These are phyloP conservation scores for Cubamyces lactineus DNA, from an alignment of 768 basidiomycete species.

Conservation along the genomic window DNA sequence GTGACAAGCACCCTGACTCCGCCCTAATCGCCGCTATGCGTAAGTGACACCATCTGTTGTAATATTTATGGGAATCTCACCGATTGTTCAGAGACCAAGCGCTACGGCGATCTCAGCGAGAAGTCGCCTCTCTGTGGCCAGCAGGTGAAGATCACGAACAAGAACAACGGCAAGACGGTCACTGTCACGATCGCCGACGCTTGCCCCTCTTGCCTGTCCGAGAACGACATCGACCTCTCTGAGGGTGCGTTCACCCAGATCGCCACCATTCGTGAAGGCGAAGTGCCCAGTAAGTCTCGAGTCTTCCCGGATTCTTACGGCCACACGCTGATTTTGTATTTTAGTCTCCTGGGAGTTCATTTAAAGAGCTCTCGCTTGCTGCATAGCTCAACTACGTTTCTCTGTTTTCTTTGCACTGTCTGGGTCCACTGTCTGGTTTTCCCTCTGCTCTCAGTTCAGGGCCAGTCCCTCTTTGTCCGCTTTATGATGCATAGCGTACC, in stretches of 20 bases:
- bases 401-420: not conserved
- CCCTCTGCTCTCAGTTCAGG: slow-evolving; percentile 14
- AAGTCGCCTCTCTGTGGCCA: slow-evolving; percentile 66
- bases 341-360: slow-evolving; percentile 37
- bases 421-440: slow-evolving; percentile 6
- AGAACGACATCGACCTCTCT: slow-evolving; percentile 78
- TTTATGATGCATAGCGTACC: slow-evolving; percentile 15
- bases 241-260: slow-evolving; percentile 64
- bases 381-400: not conserved
- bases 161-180: slow-evolving; percentile 57
- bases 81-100: slow-evolving; percentile 42
- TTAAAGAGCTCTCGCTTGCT: slow-evolving; percentile 11
- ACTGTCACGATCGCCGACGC: slow-evolving; percentile 60
- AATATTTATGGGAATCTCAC: not conserved
- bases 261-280: slow-evolving; percentile 51
- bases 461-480: slow-evolving; percentile 13
- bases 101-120: slow-evolving; percentile 52
- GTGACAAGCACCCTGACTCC: slow-evolving; percentile 56
- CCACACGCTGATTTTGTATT: not conserved
- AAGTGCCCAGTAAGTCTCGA: slow-evolving; percentile 55
- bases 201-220: slow-evolving; percentile 76
- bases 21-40: slow-evolving; percentile 67
- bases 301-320: not conserved
- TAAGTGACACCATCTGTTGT: slow-evolving; percentile 33
- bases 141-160: slow-evolving; percentile 65